These are phyloP conservation scores for Stramenopiles sp. DNA, from an alignment of 352 stramenopile genomes.

Conservation along the genomic window DNA sequence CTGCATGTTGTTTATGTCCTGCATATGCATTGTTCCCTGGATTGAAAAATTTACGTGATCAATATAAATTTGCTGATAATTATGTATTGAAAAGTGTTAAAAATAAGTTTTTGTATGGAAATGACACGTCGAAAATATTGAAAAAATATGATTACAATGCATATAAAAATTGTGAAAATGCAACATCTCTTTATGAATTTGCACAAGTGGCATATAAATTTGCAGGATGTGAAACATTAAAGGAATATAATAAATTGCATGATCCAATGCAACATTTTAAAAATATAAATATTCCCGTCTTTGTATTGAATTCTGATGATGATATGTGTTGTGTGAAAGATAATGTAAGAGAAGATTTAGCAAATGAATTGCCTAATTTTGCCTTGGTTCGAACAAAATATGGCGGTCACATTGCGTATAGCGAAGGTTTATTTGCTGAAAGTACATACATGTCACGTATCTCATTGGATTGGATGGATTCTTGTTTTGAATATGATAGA, in stretches of 20 bases:
- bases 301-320: not conserved
- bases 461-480: not conserved
- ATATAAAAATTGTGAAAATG: not conserved
- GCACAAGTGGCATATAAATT: not conserved
- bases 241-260: not conserved
- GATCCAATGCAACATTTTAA: not conserved
- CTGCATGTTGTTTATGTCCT: not conserved
- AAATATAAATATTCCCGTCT: not conserved
- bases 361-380: not conserved
- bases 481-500: too few relatives aligned
- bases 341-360: not conserved
- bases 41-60: not conserved
- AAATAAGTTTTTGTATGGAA: not conserved
- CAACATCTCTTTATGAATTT: not conserved
- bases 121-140: not conserved
- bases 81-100: not conserved
- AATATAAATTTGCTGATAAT: not conserved
- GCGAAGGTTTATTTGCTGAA: not conserved
- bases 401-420: not conserved
- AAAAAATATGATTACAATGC: not conserved
- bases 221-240: not conserved
- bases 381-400: not conserved
- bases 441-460: not conserved
- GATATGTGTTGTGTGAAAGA: not conserved
- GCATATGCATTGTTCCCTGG: not conserved